Conservation (phyloP, 148 eudicot genomes). For the Rhododendron kiyosumense region DNA sequence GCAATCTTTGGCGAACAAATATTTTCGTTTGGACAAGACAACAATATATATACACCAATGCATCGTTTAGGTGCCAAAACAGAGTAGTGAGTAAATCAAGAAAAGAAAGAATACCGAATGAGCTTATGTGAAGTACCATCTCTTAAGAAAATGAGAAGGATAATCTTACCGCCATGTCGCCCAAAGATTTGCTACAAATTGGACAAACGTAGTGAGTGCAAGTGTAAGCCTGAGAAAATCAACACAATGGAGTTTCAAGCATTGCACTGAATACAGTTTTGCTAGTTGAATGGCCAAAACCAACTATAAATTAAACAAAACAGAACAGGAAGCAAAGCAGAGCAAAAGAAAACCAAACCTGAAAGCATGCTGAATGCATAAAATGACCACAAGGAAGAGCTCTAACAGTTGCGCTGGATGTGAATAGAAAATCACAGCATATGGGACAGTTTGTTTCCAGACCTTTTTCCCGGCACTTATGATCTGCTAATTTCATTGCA, state of each 20-base stretch:
- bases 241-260: slow-evolving; percentile 80
- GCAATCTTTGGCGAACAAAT: not conserved
- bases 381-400: slow-evolving; percentile 90
- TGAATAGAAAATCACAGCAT: slow-evolving; percentile 92
- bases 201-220: slow-evolving; percentile 86
- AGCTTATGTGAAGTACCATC: slow-evolving; percentile 25
- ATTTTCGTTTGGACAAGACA: not conserved
- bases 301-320: not conserved
- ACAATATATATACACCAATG: not conserved
- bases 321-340: slow-evolving; percentile 20
- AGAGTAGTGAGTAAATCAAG: not conserved
- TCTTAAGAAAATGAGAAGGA: slow-evolving; percentile 19
- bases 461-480: slow-evolving; percentile 89
- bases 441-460: slow-evolving; percentile 91
- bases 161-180: slow-evolving; percentile 87
- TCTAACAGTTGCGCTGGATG: slow-evolving; percentile 81
- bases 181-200: slow-evolving; percentile 90
- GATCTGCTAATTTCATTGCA: slow-evolving; percentile 61
- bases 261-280: slow-evolving; percentile 89
- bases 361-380: slow-evolving; percentile 97
- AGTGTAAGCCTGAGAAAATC: slow-evolving; percentile 63
- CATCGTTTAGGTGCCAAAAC: not conserved
- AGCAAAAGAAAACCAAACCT: slow-evolving; percentile 18
- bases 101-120: slow-evolving; percentile 20
- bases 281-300: slow-evolving; percentile 6